phyloP scores from a whole-genome alignment of 2,329 filamentous ascomycete species.

The Sphaerulina musiva region DNA sequence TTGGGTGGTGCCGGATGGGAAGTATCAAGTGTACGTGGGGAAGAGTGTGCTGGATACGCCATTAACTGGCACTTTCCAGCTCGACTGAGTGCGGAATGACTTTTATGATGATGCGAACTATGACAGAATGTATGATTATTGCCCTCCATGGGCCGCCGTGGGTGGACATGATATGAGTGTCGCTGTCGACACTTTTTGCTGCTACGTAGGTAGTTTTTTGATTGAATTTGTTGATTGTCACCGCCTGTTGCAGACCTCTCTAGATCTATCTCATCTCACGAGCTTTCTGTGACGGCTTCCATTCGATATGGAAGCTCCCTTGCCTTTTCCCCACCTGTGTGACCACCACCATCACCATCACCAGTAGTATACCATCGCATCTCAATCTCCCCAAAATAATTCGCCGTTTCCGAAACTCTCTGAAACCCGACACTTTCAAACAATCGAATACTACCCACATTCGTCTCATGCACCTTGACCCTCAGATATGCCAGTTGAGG shows the following conservation, averaged over 20 bases:
- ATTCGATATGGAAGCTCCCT: slow-evolving; percentile 8
- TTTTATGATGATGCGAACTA: too few relatives aligned
- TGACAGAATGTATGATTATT: too few relatives aligned
- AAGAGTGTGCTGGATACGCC: slow-evolving; percentile 33
- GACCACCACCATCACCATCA: slow-evolving; percentile 13
- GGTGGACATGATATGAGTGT: too few relatives aligned
- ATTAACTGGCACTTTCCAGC: slow-evolving; percentile 23
- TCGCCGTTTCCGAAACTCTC: slow-evolving; percentile 45
- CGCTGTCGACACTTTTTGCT: too few relatives aligned
- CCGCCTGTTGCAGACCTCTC: too few relatives aligned
- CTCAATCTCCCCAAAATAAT: slow-evolving; percentile 65
- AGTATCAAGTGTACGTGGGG: slow-evolving; percentile 45
- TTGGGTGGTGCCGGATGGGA: slow-evolving; percentile 44
- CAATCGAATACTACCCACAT: slow-evolving; percentile 51
- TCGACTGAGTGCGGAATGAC: not conserved
- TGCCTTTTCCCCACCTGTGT: slow-evolving; percentile 17
- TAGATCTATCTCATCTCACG: too few relatives aligned
- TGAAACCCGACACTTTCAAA: slow-evolving; percentile 57
- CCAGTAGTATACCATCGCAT: slow-evolving; percentile 36
- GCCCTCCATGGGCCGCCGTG: too few relatives aligned
- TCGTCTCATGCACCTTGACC: slow-evolving; percentile 56
- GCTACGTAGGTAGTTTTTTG: too few relatives aligned
- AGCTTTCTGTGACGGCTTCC: too few relatives aligned
- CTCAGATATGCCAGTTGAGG: slow-evolving; percentile 43
- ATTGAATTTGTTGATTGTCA: too few relatives aligned